These are phyloP conservation scores for Heteromeles arbutifolia DNA, from an alignment of 306 rosid species.

Conservation along the genomic window DNA sequence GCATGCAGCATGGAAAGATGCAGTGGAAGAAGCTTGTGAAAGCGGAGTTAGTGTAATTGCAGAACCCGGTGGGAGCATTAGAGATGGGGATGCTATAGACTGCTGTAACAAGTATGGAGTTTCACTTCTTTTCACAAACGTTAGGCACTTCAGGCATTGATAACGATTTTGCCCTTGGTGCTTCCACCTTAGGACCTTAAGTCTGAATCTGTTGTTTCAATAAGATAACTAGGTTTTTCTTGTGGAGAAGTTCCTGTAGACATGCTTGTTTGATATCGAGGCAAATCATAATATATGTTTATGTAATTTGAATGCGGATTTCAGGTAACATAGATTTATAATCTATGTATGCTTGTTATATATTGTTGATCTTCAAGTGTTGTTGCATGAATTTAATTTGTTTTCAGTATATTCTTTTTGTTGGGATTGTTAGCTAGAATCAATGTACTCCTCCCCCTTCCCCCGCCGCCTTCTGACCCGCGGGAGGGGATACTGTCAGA, in stretches of 20 bases:
- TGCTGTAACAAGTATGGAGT: slow-evolving; percentile 88
- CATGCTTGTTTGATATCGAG: not conserved
- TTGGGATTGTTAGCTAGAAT: too few relatives aligned
- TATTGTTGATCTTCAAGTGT: not conserved
- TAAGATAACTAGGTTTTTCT: not conserved
- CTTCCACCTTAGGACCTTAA: not conserved
- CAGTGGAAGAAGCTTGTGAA: slow-evolving; percentile 91
- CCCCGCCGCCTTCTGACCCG: too few relatives aligned
- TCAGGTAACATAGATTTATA: not conserved
- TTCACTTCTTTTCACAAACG: slow-evolving; percentile 69
- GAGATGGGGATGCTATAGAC: slow-evolving; percentile 79
- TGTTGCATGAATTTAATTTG: too few relatives aligned
- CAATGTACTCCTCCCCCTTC: too few relatives aligned
- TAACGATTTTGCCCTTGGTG: not conserved
- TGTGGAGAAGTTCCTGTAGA: not conserved
- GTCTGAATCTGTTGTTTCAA: not conserved
- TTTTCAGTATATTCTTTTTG: too few relatives aligned
- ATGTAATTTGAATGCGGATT: not conserved
- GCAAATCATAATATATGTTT: not conserved
- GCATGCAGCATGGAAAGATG: slow-evolving; percentile 89
- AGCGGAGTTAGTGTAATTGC: slow-evolving; percentile 65
- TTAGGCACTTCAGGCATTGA: slow-evolving; percentile 89
- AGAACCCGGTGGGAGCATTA: slow-evolving; percentile 85
- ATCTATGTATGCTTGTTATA: not conserved
- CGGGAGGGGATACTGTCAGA: rapidly evolving